These are phyloP conservation scores for Linnemannia zychae DNA, from an alignment of 192 early-diverging fungal species.

Conservation along the genomic window DNA sequence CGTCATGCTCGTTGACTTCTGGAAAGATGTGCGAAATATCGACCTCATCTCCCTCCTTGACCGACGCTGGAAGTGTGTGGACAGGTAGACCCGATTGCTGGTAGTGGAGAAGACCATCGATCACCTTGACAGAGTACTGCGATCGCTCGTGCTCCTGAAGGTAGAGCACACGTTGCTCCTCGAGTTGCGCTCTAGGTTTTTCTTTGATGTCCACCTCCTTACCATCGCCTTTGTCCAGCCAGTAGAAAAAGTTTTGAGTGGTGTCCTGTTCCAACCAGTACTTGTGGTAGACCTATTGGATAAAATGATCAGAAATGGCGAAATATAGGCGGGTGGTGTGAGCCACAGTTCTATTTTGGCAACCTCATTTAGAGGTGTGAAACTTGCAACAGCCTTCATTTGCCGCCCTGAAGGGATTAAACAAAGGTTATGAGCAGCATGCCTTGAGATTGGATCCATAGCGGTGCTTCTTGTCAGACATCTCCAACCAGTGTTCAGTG, in stretches of 20 bases:
- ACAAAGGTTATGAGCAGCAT: too few relatives aligned
- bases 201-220: constrained; percentile 34
- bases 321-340: constrained; percentile 10
- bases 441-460: constrained; percentile 62
- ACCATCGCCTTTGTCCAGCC: constrained; percentile 59
- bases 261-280: constrained; percentile 52
- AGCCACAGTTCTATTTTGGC: background rate
- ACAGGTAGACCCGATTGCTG: constrained; percentile 34
- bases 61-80: constrained; percentile 41
- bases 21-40: constrained; percentile 43
- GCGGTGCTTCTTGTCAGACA: constrained; percentile 57
- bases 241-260: constrained; percentile 60
- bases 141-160: constrained; percentile 43
- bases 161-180: constrained; percentile 51
- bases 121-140: constrained; percentile 47
- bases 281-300: constrained; percentile 53
- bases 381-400: background rate
- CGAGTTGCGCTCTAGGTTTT: constrained; percentile 39
- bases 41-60: constrained; percentile 29
- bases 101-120: constrained; percentile 53
- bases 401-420: background rate
- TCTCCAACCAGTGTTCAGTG: constrained; percentile 60
- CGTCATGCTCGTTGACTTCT: constrained; percentile 27
- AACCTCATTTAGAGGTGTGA: too few relatives aligned
- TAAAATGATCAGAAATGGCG: background rate